A percentile compares a stretch with the other conserved stretches of the same genome.
Conservation (phyloP, 176 grass and related monocot species). For the Phoenix dactylifera region DNA sequence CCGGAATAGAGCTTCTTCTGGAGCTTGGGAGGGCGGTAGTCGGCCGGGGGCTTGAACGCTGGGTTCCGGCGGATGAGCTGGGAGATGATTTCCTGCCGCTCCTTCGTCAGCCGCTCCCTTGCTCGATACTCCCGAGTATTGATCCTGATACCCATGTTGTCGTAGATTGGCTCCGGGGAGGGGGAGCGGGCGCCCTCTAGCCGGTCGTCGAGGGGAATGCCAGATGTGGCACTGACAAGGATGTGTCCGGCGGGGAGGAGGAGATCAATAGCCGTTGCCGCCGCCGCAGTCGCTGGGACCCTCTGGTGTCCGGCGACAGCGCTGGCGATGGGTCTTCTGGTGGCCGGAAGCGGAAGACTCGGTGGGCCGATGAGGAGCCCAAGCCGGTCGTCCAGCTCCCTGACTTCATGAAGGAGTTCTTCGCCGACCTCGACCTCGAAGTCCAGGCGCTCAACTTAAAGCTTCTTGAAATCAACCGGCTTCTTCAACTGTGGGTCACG, state of each 20-base stretch:
- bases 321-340: constrained; percentile 4
- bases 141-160: too few relatives aligned
- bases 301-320: constrained; percentile 27
- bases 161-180: too few relatives aligned
- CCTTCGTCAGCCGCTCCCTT: too few relatives aligned
- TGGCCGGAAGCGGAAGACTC: constrained; percentile 61
- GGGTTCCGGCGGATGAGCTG: too few relatives aligned
- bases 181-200: too few relatives aligned
- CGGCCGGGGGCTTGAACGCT: too few relatives aligned
- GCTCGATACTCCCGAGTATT: too few relatives aligned
- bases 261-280: constrained; percentile 38
- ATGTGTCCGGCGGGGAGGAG: constrained; percentile 4
- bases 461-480: constrained; percentile 75
- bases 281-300: constrained; percentile 63
- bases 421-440: constrained; percentile 78
- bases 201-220: too few relatives aligned
- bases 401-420: constrained; percentile 98
- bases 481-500: too few relatives aligned
- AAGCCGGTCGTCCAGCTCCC: constrained; percentile 57
- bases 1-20: too few relatives aligned
- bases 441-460: constrained; percentile 76
- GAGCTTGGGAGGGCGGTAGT: too few relatives aligned
- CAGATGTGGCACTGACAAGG: constrained; percentile 13
- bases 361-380: constrained; percentile 88
- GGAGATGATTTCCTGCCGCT: too few relatives aligned